A percentile compares a stretch with the other conserved stretches of the same genome.
Evolutionary conservation across 495 filamentous ascomycete genomes (phyloP).

Genomic region (Glarea lozoyensis): DNA sequence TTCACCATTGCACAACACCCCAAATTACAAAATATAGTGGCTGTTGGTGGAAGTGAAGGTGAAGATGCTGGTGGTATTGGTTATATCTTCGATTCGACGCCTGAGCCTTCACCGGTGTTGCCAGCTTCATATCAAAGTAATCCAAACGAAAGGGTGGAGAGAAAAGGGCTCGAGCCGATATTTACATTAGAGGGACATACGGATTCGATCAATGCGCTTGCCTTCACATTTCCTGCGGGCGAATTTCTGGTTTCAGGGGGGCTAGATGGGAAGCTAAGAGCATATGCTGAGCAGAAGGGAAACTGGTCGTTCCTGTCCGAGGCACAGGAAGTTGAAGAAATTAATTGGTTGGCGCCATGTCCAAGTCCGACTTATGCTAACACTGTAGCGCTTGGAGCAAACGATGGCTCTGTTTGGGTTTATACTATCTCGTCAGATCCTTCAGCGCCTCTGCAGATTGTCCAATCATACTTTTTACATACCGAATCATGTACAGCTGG

Average conservation of each 20-base stretch:
- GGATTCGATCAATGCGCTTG: constrained; percentile 78
- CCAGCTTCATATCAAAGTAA: constrained; percentile 65
- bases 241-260: constrained; percentile 81
- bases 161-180: constrained; percentile 44
- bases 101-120: constrained; percentile 52
- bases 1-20: constrained; percentile 94
- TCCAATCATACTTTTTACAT: constrained; percentile 87
- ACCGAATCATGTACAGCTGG: constrained; percentile 83
- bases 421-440: constrained; percentile 66
- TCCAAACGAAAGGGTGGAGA: constrained; percentile 42
- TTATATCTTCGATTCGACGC: constrained; percentile 67
- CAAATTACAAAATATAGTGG: constrained; percentile 61
- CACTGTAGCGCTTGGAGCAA: constrained; percentile 81
- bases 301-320: constrained; percentile 58
- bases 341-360: constrained; percentile 82
- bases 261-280: constrained; percentile 66
- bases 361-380: constrained; percentile 62
- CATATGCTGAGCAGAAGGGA: constrained; percentile 33
- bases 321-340: constrained; percentile 81
- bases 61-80: constrained; percentile 59
- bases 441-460: constrained; percentile 57
- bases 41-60: constrained; percentile 81
- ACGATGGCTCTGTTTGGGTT: constrained; percentile 93
- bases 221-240: constrained; percentile 75
- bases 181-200: constrained; percentile 76